Evolutionary conservation across 139 green algal genomes (phyloP).

Genomic region (Chlorella sp.): DNA sequence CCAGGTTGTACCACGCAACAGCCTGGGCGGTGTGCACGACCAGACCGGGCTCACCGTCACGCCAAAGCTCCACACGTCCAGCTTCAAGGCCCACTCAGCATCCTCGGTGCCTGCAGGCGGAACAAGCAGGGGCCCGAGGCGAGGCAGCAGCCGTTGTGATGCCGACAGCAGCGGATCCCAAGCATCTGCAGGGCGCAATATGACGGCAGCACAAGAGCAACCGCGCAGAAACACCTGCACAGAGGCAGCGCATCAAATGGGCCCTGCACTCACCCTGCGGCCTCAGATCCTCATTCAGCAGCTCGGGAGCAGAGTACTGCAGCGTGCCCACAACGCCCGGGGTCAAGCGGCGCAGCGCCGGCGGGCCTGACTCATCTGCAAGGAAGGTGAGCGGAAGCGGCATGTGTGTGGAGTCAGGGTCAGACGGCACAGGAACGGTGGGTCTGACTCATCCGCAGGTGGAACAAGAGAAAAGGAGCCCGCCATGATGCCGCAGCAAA

Average conservation of each 20-base stretch:
- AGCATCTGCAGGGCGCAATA: too few relatives aligned
- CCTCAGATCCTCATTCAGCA: slow-evolving; percentile 50
- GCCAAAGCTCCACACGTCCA: slow-evolving; percentile 68
- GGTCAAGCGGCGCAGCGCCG: slow-evolving; percentile 41
- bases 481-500: too few relatives aligned
- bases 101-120: slow-evolving; percentile 7
- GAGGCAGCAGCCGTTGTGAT: background rate
- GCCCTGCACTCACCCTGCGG: background rate
- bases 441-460: too few relatives aligned
- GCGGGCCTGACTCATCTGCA: background rate
- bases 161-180: too few relatives aligned
- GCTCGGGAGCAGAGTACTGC: slow-evolving; percentile 56
- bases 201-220: background rate
- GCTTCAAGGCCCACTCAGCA: slow-evolving; percentile 25
- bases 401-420: background rate
- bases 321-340: slow-evolving; percentile 33
- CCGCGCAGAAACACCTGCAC: background rate
- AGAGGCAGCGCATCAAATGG: too few relatives aligned
- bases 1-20: too few relatives aligned
- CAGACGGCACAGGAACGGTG: too few relatives aligned
- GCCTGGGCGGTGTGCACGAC: too few relatives aligned
- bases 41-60: slow-evolving; percentile 33
- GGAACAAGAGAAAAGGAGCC: too few relatives aligned
- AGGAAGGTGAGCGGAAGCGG: background rate
- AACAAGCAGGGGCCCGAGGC: too few relatives aligned